phyloP scores from a whole-genome alignment of 257 asterid genomes.

The Petunia secreta region DNA sequence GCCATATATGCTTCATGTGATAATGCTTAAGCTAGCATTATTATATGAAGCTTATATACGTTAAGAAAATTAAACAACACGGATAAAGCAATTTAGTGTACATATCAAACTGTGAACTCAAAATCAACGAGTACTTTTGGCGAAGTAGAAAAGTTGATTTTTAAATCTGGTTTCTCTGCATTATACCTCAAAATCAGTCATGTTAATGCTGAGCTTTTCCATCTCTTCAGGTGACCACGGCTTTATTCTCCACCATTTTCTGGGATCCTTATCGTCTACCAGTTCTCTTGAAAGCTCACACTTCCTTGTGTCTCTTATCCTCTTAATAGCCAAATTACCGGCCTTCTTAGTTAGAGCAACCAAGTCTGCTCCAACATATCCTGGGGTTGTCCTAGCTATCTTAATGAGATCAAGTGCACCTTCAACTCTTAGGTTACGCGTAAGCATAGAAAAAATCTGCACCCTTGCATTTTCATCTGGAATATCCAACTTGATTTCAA shows the following conservation, averaged over 20 bases:
- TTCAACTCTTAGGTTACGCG: slow-evolving; percentile 67
- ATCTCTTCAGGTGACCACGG: slow-evolving; percentile 73
- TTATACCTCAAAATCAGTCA: slow-evolving; percentile 89
- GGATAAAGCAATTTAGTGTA: no score
- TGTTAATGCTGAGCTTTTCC: slow-evolving; percentile 58
- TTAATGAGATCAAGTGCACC: slow-evolving; percentile 76
- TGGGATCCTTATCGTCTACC: slow-evolving; percentile 35
- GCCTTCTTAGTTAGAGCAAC: slow-evolving; percentile 73
- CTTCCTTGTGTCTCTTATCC: slow-evolving; percentile 61
- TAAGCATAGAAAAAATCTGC: slow-evolving; percentile 68
- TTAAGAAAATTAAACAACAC: no score
- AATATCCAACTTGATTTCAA: slow-evolving; percentile 69
- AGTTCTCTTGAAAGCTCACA: slow-evolving; percentile 38
- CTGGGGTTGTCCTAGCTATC: slow-evolving; percentile 83
- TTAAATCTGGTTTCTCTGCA: not conserved
- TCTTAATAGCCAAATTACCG: slow-evolving; percentile 85
- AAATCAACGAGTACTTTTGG: no score
- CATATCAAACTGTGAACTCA: not conserved
- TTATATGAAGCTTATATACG: no score
- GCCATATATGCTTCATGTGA: no score
- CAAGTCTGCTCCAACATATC: slow-evolving; percentile 95
- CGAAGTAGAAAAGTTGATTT: not conserved
- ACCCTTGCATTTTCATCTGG: slow-evolving; percentile 81
- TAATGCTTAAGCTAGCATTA: no score
- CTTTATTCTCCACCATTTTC: slow-evolving; percentile 65